Evolutionary conservation across 1,284 basidiomycete genomes (phyloP).

Genomic region (Mycosarcoma mackinlayi): DNA sequence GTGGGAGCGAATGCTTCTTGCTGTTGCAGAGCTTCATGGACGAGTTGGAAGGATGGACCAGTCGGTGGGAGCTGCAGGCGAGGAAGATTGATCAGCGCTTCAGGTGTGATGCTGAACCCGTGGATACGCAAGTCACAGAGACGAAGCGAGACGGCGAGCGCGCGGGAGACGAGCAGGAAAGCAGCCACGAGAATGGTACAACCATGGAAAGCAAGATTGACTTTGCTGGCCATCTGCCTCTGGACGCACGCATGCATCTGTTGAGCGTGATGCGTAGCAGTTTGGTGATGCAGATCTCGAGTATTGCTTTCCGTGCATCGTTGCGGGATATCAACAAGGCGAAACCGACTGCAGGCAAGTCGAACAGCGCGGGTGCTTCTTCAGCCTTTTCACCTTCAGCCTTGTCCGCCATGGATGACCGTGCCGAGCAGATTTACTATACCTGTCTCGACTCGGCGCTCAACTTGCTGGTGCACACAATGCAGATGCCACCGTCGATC

Average conservation of each 20-base stretch:
- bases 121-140: neutral
- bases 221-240: conserved; percentile 19
- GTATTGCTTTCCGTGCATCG: conserved; percentile 45
- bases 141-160: neutral
- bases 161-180: neutral
- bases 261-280: conserved; percentile 45
- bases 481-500: conserved; percentile 31
- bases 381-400: conserved; percentile 30
- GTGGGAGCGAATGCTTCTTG: conserved; percentile 44
- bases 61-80: conserved; percentile 45
- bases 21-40: conserved; percentile 46
- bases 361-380: conserved; percentile 3
- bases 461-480: conserved; percentile 39
- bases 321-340: conserved; percentile 48
- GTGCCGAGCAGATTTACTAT: conserved; percentile 46
- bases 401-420: conserved; percentile 42
- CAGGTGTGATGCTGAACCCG: conserved; percentile 4
- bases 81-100: conserved; percentile 40
- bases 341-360: conserved; percentile 24
- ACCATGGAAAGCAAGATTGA: conserved; percentile 3
- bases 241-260: conserved; percentile 33
- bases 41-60: conserved; percentile 44
- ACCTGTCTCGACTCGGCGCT: conserved; percentile 49
- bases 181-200: neutral
- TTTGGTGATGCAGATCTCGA: conserved; percentile 50